These are phyloP conservation scores for Blastobotrys chiropterorum DNA, from an alignment of 805 yeast genomes.

Conservation along the genomic window DNA sequence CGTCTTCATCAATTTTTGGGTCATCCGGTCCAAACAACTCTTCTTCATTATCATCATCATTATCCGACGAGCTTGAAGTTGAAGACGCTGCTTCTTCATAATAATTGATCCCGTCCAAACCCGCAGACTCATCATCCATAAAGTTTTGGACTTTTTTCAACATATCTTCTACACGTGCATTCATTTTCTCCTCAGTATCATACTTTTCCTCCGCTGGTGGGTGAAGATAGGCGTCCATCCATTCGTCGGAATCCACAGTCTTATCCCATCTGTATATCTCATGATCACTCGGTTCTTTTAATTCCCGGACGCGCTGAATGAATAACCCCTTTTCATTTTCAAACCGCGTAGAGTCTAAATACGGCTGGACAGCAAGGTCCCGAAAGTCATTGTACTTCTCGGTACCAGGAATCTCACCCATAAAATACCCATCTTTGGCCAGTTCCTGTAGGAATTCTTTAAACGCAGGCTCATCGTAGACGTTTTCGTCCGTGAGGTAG, in stretches of 20 bases:
- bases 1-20: slow-evolving; percentile 55
- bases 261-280: slow-evolving; percentile 18
- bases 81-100: slow-evolving; percentile 19
- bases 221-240: slow-evolving; percentile 19
- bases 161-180: slow-evolving; percentile 8
- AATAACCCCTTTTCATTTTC: slow-evolving; percentile 4
- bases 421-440: slow-evolving; percentile 16
- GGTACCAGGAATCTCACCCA: slow-evolving; percentile 12
- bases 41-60: slow-evolving; percentile 24
- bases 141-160: slow-evolving; percentile 10
- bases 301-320: background rate
- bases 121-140: slow-evolving; percentile 7
- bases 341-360: background rate
- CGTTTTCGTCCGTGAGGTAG: slow-evolving; percentile 5
- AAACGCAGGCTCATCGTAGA: slow-evolving; percentile 11
- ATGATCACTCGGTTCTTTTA: slow-evolving; percentile 10
- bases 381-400: slow-evolving; percentile 9
- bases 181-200: slow-evolving; percentile 2
- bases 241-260: slow-evolving; percentile 18
- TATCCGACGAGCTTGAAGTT: slow-evolving; percentile 17
- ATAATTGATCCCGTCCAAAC: slow-evolving; percentile 5
- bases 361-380: slow-evolving; percentile 15
- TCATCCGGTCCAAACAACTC: slow-evolving; percentile 24
- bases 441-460: slow-evolving; percentile 8
- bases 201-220: slow-evolving; percentile 6